Base-by-base conservation (phyloP, 2,329 filamentous ascomycete genomes). In the Macrophomina pseudophaseolina region DNA sequence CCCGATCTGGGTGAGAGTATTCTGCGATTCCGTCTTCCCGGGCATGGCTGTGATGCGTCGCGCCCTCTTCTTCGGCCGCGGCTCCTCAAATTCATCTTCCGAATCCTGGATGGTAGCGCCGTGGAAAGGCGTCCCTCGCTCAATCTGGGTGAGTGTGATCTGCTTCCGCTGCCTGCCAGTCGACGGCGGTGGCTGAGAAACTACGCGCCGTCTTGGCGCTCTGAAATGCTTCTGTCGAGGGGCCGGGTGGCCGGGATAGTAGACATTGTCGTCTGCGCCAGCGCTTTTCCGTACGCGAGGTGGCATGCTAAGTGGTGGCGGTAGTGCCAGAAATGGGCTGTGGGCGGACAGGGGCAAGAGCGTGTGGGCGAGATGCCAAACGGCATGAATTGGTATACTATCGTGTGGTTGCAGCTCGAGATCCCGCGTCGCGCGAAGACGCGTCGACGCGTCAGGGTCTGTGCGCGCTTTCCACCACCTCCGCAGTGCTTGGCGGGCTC, bases 1-100 rank as follows among this genome's bases (percentile, higher is more conserved):
- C n/a, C 58, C 65, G 46, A 66, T 66, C 38, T 66, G 65, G 5
- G 65, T 66, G 2, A 66, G 48, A 7, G 65, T 66, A n/a, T 54
- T 62, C 23, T 66, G 65, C 14, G 49, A 58, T 16, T 65, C 33
- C 6, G 64, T 52, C 33, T 66, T 66, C 9, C 28, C 23, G n/a
- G 64, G 53, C 12, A 66, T 42, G 4, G 14, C 18, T 11, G 16
- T 33, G 6, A 28, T 44, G 48, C 62, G 52, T 16, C 53, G 42
- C 4, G 42, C 59, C 46, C 18, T 51, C 33, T 59, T 66, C 6
- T 14, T 66, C 14, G 44, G 23, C 3, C 18, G 53, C 5, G 23
- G n/a, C 7, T 33, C 64, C 7, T 59, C 64, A 18, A 40, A 42
- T 18, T 64, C 60, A 42, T 64, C 60, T 16, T 64, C 48, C 0